Percentiles rank a stretch among this genome's conserved stretches.
Conservation (phyloP, 371 early-diverging fungal genomes). For the Encephalitozoon hellem region DNA sequence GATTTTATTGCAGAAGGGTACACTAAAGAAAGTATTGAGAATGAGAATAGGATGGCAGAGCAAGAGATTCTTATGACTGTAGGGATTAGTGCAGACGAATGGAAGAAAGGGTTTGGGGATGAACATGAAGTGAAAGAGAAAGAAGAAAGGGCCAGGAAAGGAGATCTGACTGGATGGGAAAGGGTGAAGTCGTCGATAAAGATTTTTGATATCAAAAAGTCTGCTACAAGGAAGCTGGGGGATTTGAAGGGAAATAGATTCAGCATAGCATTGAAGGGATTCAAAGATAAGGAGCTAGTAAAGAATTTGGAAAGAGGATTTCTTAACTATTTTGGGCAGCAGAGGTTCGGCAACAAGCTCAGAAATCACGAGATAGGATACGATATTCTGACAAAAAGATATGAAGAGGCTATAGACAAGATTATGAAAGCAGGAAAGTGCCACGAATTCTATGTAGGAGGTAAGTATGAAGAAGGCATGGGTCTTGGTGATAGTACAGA, state of each 20-base stretch:
- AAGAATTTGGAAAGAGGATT: conserved; percentile 60
- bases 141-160: not conserved
- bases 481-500: conserved; percentile 24
- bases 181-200: not conserved
- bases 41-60: not conserved
- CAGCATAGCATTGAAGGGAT: conserved; percentile 43
- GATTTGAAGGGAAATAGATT: conserved; percentile 48
- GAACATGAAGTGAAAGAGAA: not conserved
- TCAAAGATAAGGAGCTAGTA: not conserved
- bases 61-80: not conserved
- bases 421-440: conserved; percentile 43
- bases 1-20: conserved; percentile 7
- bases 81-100: not conserved
- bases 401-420: conserved; percentile 58
- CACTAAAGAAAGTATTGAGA: not conserved
- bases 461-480: not conserved
- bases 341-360: conserved; percentile 83
- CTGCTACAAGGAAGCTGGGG: conserved; percentile 32
- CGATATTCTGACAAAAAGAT: conserved; percentile 68
- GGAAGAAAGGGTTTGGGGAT: not conserved
- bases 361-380: conserved; percentile 77
- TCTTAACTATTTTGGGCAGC: conserved; percentile 94
- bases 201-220: conserved; percentile 42
- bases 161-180: not conserved
- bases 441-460: conserved; percentile 17